Evolutionary conservation across 2,329 filamentous ascomycete species (phyloP).

Genomic region (Monilinia fructigena): DNA sequence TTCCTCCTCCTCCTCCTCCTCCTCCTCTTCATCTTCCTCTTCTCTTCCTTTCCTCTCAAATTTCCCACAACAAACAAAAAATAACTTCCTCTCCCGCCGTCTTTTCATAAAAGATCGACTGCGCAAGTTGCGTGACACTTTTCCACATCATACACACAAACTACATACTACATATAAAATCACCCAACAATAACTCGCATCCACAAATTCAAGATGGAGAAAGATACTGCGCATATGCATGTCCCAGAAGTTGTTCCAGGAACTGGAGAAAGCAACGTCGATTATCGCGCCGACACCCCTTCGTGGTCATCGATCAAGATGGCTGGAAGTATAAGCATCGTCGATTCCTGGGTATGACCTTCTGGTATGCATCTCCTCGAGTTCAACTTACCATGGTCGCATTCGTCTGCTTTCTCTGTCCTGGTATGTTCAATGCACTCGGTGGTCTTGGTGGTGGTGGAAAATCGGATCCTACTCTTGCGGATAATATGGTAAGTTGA

Average conservation of each 20-base stretch:
- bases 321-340: constrained; percentile 69
- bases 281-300: constrained; percentile 1
- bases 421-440: constrained; percentile 71
- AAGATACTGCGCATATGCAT: background rate
- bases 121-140: background rate
- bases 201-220: constrained; percentile 11
- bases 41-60: background rate
- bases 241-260: constrained; percentile 8
- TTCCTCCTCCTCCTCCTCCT: background rate
- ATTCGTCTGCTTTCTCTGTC: constrained; percentile 69
- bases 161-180: background rate
- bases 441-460: constrained; percentile 65
- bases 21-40: too few relatives aligned
- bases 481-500: constrained; percentile 47
- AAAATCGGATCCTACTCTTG: constrained; percentile 50
- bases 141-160: background rate
- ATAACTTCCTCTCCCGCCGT: background rate
- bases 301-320: background rate
- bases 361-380: constrained; percentile 74
- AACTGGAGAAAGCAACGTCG: background rate
- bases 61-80: background rate
- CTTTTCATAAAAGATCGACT: background rate
- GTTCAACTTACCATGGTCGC: constrained; percentile 70
- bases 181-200: background rate
- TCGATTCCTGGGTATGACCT: constrained; percentile 52